Conservation (phyloP, 805 yeast genomes). For the Starmerella roubikii region DNA sequence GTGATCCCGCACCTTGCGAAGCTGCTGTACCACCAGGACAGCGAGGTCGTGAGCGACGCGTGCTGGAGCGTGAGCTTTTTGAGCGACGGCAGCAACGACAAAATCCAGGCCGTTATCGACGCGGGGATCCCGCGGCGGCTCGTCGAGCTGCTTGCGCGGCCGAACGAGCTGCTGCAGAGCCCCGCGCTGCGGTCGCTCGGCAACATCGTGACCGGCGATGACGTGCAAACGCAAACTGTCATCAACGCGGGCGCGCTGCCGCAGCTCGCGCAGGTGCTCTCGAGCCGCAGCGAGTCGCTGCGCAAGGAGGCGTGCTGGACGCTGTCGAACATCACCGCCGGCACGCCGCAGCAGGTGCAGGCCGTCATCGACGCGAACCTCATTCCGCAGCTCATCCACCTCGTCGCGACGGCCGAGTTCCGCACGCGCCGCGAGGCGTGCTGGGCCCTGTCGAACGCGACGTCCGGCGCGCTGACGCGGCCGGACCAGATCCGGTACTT, state of each 20-base stretch:
- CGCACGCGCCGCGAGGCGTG: constrained; percentile 97
- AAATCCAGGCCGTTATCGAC: constrained; percentile 93
- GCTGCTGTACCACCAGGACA: constrained; percentile 77
- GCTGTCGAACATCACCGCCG: constrained; percentile 94
- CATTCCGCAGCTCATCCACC: constrained; percentile 77
- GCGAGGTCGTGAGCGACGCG: constrained; percentile 90
- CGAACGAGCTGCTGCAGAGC: constrained; percentile 77
- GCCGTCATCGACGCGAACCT: constrained; percentile 91
- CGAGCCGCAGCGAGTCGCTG: constrained; percentile 78
- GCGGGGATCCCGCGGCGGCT: constrained; percentile 89
- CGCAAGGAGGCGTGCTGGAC: constrained; percentile 99
- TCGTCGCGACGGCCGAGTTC: constrained; percentile 72
- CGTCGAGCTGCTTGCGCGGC: constrained; percentile 78
- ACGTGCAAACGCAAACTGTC: constrained; percentile 86
- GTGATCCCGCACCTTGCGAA: constrained; percentile 88
- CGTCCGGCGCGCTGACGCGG: constrained; percentile 82
- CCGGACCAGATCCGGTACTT: constrained; percentile 91
- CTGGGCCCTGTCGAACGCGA: constrained; percentile 98
- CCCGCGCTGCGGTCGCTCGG: constrained; percentile 97
- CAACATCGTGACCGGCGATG: constrained; percentile 95
- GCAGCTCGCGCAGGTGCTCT: constrained; percentile 66
- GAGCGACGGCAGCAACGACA: constrained; percentile 83
- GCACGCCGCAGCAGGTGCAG: constrained; percentile 88
- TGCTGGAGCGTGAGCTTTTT: constrained; percentile 97
- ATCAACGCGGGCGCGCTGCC: constrained; percentile 85